Evolutionary conservation across 73 alveolate genomes (phyloP).

Genomic region (Paramecium primaurelia): DNA sequence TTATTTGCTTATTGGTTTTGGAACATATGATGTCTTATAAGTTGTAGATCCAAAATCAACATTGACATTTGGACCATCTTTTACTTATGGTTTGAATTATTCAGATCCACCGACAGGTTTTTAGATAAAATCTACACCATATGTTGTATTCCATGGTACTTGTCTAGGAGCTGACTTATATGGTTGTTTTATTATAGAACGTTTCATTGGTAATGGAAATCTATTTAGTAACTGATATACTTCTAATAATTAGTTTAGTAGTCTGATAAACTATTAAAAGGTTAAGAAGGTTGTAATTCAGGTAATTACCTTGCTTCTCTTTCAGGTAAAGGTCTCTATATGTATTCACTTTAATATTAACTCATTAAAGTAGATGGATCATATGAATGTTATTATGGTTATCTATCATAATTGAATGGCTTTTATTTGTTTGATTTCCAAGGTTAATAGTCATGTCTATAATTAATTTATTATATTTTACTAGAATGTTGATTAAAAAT

Average conservation of each 20-base stretch:
- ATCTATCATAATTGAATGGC: slow-evolving; percentile 23
- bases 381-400: neutral
- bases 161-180: neutral
- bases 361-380: neutral
- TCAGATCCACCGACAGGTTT: neutral
- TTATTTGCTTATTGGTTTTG: neutral
- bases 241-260: neutral
- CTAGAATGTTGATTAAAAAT: slow-evolving; percentile 19
- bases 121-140: neutral
- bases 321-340: neutral
- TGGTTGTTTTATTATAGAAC: neutral
- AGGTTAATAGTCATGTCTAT: slow-evolving; percentile 9
- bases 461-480: neutral
- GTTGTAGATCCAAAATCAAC: slow-evolving; percentile 14
- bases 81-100: neutral
- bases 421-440: neutral
- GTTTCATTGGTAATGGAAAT: slow-evolving; percentile 26
- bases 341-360: slow-evolving; percentile 24
- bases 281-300: neutral
- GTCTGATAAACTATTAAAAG: neutral
- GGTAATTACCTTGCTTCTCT: neutral
- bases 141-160: neutral
- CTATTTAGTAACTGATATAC: neutral
- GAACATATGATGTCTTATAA: neutral
- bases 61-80: slow-evolving; percentile 10